These are phyloP conservation scores for Cordyceps cateniannulata DNA, from an alignment of 2,329 filamentous ascomycete species.

Conservation along the genomic window DNA sequence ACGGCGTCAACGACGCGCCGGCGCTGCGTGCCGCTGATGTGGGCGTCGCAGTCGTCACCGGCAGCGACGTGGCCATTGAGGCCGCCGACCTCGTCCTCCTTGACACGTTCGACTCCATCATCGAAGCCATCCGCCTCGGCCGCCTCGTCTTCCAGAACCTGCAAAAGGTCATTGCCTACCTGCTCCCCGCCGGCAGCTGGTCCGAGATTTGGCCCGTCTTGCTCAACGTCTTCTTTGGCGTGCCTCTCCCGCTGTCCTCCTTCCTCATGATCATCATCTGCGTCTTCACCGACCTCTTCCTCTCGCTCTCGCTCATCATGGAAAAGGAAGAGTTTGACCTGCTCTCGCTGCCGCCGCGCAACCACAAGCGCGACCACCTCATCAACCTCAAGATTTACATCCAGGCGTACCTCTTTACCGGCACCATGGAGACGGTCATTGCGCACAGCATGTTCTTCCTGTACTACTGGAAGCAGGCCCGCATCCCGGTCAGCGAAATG, in stretches of 20 bases:
- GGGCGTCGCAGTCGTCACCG: slow-evolving; percentile 60
- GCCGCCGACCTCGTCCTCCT: slow-evolving; percentile 61
- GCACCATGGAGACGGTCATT: slow-evolving; percentile 42
- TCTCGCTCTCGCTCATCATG: slow-evolving; percentile 46
- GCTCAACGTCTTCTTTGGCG: slow-evolving; percentile 49
- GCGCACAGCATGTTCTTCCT: slow-evolving; percentile 49
- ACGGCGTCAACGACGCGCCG: slow-evolving; percentile 63
- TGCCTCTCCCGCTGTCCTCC: slow-evolving; percentile 42
- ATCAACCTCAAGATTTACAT: slow-evolving; percentile 46
- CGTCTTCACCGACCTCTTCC: slow-evolving; percentile 48
- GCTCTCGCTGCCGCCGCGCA: slow-evolving; percentile 42
- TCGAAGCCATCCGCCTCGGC: slow-evolving; percentile 52
- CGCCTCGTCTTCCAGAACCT: slow-evolving; percentile 36
- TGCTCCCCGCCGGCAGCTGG: slow-evolving; percentile 46
- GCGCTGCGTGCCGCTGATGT: slow-evolving; percentile 61
- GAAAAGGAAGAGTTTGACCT: slow-evolving; percentile 50
- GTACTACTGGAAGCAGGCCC: slow-evolving; percentile 42
- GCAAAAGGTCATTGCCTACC: slow-evolving; percentile 36
- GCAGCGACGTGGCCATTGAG: slow-evolving; percentile 58
- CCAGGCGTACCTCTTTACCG: slow-evolving; percentile 46
- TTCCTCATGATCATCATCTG: slow-evolving; percentile 55
- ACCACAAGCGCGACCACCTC: slow-evolving; percentile 43
- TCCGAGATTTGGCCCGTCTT: slow-evolving; percentile 53
- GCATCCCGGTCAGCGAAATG: slow-evolving; percentile 40
- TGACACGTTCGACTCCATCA: slow-evolving; percentile 65